Conservation (phyloP, 2,329 filamentous ascomycete species). For the Drechslerella stenobrocha region DNA sequence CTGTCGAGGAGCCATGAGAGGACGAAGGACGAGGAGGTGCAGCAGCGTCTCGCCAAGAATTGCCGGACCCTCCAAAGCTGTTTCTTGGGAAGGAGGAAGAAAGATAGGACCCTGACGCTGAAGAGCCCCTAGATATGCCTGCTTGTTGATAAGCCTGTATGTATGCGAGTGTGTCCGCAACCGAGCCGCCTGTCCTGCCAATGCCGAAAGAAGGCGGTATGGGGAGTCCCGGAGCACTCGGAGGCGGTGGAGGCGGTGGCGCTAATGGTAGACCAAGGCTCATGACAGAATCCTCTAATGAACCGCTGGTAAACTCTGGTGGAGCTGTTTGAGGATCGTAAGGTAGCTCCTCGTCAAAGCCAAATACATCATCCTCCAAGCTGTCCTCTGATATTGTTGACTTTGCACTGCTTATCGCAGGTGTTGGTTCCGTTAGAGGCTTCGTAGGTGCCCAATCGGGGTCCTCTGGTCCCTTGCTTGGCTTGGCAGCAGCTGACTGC, state of each 20-base stretch:
- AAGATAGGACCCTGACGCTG: constrained; percentile 38
- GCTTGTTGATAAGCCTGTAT: constrained; percentile 45
- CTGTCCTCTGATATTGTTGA: constrained; percentile 45
- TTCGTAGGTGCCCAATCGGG: constrained; percentile 46
- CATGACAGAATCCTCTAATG: constrained; percentile 43
- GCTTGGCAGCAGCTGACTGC: constrained; percentile 14
- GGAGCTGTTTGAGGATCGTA: constrained; percentile 21
- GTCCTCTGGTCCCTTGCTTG: constrained; percentile 38
- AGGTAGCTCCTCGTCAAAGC: constrained; percentile 44
- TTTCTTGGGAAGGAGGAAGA: constrained; percentile 46
- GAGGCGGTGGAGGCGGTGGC: constrained; percentile 39
- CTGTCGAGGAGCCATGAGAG: constrained; percentile 22
- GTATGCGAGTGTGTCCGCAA: constrained; percentile 43
- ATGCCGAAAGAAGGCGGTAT: constrained; percentile 27
- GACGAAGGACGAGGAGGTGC: constrained; percentile 45
- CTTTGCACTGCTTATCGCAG: constrained; percentile 31
- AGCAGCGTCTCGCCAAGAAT: constrained; percentile 30
- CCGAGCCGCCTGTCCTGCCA: constrained; percentile 34
- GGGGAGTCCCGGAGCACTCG: constrained; percentile 25
- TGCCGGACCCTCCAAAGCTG: constrained; percentile 32
- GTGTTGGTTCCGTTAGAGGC: constrained; percentile 15
- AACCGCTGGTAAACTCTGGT: constrained; percentile 39
- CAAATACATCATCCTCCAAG: constrained; percentile 45
- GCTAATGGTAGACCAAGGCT: constrained; percentile 44
- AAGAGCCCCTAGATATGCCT: constrained; percentile 43